Evolutionary conservation across 1,284 basidiomycete genomes (phyloP).

Genomic region (Athelia psychrophila): DNA sequence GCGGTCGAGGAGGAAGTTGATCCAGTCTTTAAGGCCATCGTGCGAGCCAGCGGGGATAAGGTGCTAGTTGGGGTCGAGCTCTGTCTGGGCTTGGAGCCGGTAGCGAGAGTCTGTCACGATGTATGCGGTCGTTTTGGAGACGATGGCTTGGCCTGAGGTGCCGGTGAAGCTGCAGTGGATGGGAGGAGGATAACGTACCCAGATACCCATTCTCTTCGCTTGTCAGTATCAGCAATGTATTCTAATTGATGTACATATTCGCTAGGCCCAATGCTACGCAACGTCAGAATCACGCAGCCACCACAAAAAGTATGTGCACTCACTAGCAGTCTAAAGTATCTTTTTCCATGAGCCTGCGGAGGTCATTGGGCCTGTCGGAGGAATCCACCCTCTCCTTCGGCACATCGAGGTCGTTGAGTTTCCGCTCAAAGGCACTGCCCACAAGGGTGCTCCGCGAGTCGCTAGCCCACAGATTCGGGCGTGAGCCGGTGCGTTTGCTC

Average conservation of each 20-base stretch:
- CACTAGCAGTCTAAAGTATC: constrained; percentile 85
- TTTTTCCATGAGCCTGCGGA: constrained; percentile 70
- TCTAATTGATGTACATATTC: constrained; percentile 92
- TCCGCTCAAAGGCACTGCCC: constrained; percentile 66
- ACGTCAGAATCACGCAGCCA: constrained; percentile 10
- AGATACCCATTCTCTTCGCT: constrained; percentile 81
- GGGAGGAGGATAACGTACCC: constrained; percentile 45
- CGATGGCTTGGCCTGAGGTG: constrained; percentile 77
- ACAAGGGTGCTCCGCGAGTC: constrained; percentile 71
- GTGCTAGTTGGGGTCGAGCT: constrained; percentile 79
- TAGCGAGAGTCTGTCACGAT: constrained; percentile 89
- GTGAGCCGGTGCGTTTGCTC: constrained; percentile 17
- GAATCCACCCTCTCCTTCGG: constrained; percentile 56
- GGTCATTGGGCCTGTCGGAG: constrained; percentile 55
- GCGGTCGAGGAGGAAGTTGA: constrained; percentile 68
- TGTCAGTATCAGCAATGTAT: constrained; percentile 79
- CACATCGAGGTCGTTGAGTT: constrained; percentile 59
- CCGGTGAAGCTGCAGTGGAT: constrained; percentile 68
- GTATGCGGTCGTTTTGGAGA: constrained; percentile 65
- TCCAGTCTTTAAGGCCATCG: constrained; percentile 69
- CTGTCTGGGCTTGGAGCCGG: constrained; percentile 80
- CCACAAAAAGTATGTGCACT: too few relatives aligned
- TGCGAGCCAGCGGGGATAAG: constrained; percentile 64
- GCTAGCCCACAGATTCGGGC: constrained; percentile 46
- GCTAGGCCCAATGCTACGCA: constrained; percentile 64